Base-by-base conservation (phyloP, 495 filamentous ascomycete genomes). In the Pyronema domesticum region DNA sequence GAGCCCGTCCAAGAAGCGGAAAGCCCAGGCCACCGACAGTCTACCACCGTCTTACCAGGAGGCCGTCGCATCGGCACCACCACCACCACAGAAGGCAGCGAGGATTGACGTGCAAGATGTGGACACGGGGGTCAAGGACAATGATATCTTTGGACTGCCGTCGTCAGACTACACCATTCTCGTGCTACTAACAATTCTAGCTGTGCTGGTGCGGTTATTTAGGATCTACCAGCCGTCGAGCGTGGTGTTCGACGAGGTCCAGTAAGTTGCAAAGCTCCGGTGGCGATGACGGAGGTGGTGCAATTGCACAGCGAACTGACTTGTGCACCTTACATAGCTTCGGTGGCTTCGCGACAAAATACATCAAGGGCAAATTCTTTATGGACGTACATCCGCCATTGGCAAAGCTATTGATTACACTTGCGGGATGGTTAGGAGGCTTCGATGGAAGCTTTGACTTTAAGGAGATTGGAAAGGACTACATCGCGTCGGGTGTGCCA, bases 371-470 rank as follows among this genome's bases (percentile, higher is more conserved):
- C 58, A 78, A 73, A 59, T 98, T 98, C 74, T 98, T 98, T 68
- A 98, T 98, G 91, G 91, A 98, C 65, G 91, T 98, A 3, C 91
- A 98, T 63, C 91, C 91, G 13, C 91, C 91, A n/a, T 76, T 98
- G 7, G 91, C 91, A 48, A 98, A 98, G 71, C 72, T 98, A 56
- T 79, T 98, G 59, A 83, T 98, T 57, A 94, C 91, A 42, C 79
- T 98, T 42, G 88, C 89, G 58, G 91, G 91, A 49, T 98, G 83
- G 82, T 70, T 95, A 48, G 91, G 89, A 58, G 91, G 93, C 18
- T 98, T 95, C 65, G 77, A 95, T 68, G 91, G 91, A 48, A 75
- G 85, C 45, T 98, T 98, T 57, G 91, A 98, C 67, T 98, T 98
- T 74, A 98, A 98, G 73, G 93, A 98, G 60, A 98, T 98, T 73